Evolutionary conservation across 169 alveolate genomes (phyloP), one percentile per base, ranked within the genome.

Genomic region (Cryptosporidium baileyi): DNA sequence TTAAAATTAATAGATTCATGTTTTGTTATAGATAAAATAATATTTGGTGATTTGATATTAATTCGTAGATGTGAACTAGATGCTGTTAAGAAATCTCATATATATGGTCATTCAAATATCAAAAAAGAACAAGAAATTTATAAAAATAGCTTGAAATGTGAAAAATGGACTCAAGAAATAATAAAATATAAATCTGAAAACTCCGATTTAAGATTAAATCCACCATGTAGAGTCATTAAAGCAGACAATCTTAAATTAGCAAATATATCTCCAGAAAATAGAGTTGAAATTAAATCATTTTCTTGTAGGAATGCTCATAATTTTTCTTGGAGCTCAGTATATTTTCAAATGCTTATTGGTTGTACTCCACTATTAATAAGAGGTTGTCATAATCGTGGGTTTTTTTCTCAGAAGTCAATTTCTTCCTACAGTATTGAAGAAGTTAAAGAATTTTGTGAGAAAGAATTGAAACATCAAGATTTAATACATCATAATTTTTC

Each of bases 291-390:
- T 19, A 65, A 65, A 36, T 47, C 81, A 26, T 28, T 65, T n/a
- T 65, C 81, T 5, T 65, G 63, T 30, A 45, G 63, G 32, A 65
- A 65, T 30, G 17, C 38, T 24, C 63, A 51, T 38, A 65, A 65
- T n/a, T 65, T 65, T 65, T 51, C 81, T 3, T 65, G 81, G 81
- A 57, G 40, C 17, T 65, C 81, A 11, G 63, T 51, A 15, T 65
- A 65, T 32, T 65, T 65, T 51, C 81, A 65, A 32, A 65, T 65
- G 81, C 51, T 65, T 11, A n/a, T 65, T n/a, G 81, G 81, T 1
- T 47, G 59, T 13, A 65, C 81, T n/a, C 52, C 81, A 13, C 24
- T 41, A 2, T 38, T 65, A 3, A 65, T 65, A 19, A 65, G 63
- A 38, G 81, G 81, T 0, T 47, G 63, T 26, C 81, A 65, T 36